Evolutionary conservation across 495 filamentous ascomycete species (phyloP), one percentile per base, ranked within the genome.

Genomic region (Elasticomyces elasticus): DNA sequence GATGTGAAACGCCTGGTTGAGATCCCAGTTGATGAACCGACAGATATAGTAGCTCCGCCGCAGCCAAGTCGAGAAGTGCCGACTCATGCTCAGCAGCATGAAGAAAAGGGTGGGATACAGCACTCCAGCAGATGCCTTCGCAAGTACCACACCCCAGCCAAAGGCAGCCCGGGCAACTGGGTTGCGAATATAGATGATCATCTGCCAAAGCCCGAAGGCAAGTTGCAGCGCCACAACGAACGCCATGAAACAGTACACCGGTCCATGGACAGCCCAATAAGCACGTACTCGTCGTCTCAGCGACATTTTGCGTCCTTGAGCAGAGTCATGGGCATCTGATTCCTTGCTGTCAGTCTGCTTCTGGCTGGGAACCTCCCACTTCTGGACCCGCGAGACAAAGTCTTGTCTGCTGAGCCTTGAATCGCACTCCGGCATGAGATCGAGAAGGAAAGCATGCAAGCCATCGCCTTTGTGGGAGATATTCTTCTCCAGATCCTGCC

Each of bases 31-130:
- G 56, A 70, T 64, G 53, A 72, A 68, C 23, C 66, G 58, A 17
- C 64, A 67, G 37, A 72, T 50, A 51, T 54, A 58, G 35, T 68
- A 66, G 1, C 51, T 66, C 28, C 61, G 49, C 12, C 69, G 56
- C 1, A 66, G 42, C 23, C 63, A 62, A 0, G 68, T 70, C 33
- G 68, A 57, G 23, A 69, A 65, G 33, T 66, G 69, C 35, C 68
- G 55, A 12, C 61, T 66, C 69, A 72, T 72, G 43, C 63, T 67
- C 19, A 70, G 55, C 13, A 72, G 49, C 33, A 72, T 52, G 57
- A 72, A 69, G 61, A 72, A 72, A n/a, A 72, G 54, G 22, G 69
- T 72, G 37, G 69, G 69, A 51, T 69, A 69, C 11, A 72, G 47
- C 0, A 65, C 61, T n/a, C 68, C 69, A 15, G 69, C 69, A 47